phyloP scores from a whole-genome alignment of 495 filamentous ascomycete genomes.

The Trichodelitschia bisporula region DNA sequence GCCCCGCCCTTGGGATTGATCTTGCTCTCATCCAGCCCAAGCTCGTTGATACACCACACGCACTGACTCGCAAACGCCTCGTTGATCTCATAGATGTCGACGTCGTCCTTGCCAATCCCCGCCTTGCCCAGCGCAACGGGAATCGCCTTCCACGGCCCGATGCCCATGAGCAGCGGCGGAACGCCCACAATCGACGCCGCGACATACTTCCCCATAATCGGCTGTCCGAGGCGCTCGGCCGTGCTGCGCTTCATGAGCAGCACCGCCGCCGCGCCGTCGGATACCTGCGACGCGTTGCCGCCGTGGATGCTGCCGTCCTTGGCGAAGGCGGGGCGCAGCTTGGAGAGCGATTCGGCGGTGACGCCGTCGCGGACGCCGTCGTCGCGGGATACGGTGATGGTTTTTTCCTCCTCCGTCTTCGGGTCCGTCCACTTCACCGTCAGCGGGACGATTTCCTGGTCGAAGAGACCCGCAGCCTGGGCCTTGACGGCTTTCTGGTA shows the following conservation, averaged over 20 bases:
- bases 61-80: slow-evolving; percentile 95
- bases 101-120: slow-evolving; percentile 66
- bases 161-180: slow-evolving; percentile 79
- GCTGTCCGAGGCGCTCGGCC: slow-evolving; percentile 67
- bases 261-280: slow-evolving; percentile 86
- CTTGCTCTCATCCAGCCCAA: slow-evolving; percentile 55
- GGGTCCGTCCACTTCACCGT: slow-evolving; percentile 68
- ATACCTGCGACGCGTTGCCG: slow-evolving; percentile 87
- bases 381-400: slow-evolving; percentile 61
- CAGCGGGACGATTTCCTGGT: slow-evolving; percentile 75
- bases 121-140: slow-evolving; percentile 74
- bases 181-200: slow-evolving; percentile 68
- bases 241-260: slow-evolving; percentile 88
- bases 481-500: slow-evolving; percentile 77
- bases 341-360: slow-evolving; percentile 59
- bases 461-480: slow-evolving; percentile 71
- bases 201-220: slow-evolving; percentile 77
- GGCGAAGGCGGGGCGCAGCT: slow-evolving; percentile 80
- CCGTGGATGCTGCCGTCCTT: slow-evolving; percentile 87
- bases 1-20: slow-evolving; percentile 96
- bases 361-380: slow-evolving; percentile 74
- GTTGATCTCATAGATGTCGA: slow-evolving; percentile 98
- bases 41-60: slow-evolving; percentile 76
- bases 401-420: slow-evolving; percentile 69
- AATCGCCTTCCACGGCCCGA: slow-evolving; percentile 91